Evolutionary conservation across 2,329 filamentous ascomycete genomes (phyloP).

Genomic region (Ophiobolus disseminans): DNA sequence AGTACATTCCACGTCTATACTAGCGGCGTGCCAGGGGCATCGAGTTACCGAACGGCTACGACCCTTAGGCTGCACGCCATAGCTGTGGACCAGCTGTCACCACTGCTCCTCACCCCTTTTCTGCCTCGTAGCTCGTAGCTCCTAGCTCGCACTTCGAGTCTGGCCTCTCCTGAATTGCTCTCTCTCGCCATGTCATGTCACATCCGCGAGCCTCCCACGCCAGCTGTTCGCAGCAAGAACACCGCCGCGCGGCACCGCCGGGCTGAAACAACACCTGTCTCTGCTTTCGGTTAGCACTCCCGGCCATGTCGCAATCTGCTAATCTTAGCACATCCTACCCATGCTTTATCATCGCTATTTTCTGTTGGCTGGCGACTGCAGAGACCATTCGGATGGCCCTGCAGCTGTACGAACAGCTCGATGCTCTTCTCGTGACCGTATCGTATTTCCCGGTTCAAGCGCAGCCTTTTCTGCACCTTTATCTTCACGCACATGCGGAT

Average conservation of each 20-base stretch:
- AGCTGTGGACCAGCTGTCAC: conserved; percentile 1
- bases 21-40: not conserved
- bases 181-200: too few relatives aligned
- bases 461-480: not conserved
- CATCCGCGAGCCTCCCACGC: not conserved
- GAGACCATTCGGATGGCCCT: not conserved
- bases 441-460: not conserved
- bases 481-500: not conserved
- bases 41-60: conserved; percentile 2
- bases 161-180: not conserved
- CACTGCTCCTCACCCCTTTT: not conserved
- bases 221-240: not conserved
- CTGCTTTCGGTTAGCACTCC: conserved; percentile 5
- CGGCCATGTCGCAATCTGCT: conserved; percentile 9
- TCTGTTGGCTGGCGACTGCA: not conserved
- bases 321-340: conserved; percentile 4
- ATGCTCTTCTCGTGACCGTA: not conserved
- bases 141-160: not conserved
- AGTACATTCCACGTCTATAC: not conserved
- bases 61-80: not conserved
- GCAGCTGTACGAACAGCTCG: not conserved
- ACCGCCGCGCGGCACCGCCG: conserved; percentile 8
- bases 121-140: not conserved
- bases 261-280: conserved; percentile 4
- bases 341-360: not conserved